Evolutionary conservation across 1,139 yeast species (phyloP).

Genomic region (Geotrichum candidum): DNA sequence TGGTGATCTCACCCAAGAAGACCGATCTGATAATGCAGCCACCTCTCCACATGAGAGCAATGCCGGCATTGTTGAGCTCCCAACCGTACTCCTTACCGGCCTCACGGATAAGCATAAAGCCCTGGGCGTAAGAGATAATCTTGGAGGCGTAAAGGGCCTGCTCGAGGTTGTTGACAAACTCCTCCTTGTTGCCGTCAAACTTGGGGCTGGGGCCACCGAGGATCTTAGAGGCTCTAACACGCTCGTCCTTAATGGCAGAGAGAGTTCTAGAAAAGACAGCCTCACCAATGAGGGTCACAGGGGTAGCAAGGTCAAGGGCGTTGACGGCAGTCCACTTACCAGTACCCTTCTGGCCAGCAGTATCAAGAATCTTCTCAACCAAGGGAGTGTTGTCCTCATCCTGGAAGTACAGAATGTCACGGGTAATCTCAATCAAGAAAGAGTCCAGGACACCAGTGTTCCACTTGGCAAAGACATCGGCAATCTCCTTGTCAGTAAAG

Average conservation of each 20-base stretch:
- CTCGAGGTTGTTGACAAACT: slow-evolving; percentile 88
- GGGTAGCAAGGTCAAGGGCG: slow-evolving; percentile 96
- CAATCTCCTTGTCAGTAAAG: slow-evolving; percentile 84
- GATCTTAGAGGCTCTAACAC: slow-evolving; percentile 73
- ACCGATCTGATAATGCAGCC: slow-evolving; percentile 99
- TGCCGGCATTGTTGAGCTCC: slow-evolving; percentile 96
- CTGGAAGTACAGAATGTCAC: slow-evolving; percentile 83
- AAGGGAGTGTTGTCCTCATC: slow-evolving; percentile 82
- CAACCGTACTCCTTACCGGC: slow-evolving; percentile 96
- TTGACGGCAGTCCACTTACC: slow-evolving; percentile 99
- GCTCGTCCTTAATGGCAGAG: slow-evolving; percentile 86
- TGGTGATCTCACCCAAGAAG: slow-evolving; percentile 92
- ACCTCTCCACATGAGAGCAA: slow-evolving; percentile 99
- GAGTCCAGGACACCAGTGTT: slow-evolving; percentile 97
- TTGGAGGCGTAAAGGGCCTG: slow-evolving; percentile 98
- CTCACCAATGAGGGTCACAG: slow-evolving; percentile 97
- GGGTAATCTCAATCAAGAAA: slow-evolving; percentile 92
- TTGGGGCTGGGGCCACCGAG: slow-evolving; percentile 74
- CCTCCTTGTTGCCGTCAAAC: slow-evolving; percentile 65
- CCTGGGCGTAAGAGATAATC: slow-evolving; percentile 97
- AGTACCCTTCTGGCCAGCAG: slow-evolving; percentile 99
- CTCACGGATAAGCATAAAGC: slow-evolving; percentile 98
- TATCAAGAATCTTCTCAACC: slow-evolving; percentile 92
- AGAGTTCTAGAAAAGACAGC: slow-evolving; percentile 96
- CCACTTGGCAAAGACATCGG: slow-evolving; percentile 89